These are phyloP conservation scores for Gnomoniopsis sp. DNA, from an alignment of 2,329 filamentous ascomycete genomes.

Conservation along the genomic window DNA sequence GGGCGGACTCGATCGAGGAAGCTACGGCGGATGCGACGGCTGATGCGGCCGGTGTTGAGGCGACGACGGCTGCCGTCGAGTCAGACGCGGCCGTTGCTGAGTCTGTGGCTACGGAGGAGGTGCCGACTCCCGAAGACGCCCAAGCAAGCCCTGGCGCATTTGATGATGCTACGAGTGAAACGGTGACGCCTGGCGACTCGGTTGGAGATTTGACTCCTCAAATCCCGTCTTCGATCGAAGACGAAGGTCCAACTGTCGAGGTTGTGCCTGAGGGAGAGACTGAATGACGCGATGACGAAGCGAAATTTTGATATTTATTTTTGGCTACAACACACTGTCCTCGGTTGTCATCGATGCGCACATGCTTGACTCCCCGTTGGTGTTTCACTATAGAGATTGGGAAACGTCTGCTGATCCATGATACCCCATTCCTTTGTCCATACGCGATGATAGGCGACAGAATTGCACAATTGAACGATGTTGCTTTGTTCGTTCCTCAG, in stretches of 20 bases:
- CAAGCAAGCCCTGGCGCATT: not conserved
- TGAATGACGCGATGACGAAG: not conserved
- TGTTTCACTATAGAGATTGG: not conserved
- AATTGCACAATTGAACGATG: conserved; percentile 2
- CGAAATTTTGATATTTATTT: not conserved
- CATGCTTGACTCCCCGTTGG: not conserved
- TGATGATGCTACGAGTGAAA: not conserved
- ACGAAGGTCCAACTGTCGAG: not conserved
- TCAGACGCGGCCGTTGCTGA: not conserved
- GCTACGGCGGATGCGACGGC: not conserved
- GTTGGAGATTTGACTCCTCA: not conserved
- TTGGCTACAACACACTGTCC: not conserved
- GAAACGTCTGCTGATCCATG: conserved; percentile 9
- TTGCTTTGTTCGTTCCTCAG: not conserved
- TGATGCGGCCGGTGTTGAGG: not conserved
- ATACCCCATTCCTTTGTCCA: conserved; percentile 15
- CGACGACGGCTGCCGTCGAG: not conserved
- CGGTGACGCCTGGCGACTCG: conserved; percentile 1
- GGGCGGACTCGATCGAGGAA: not conserved
- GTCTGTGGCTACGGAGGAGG: not conserved
- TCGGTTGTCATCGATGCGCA: not conserved
- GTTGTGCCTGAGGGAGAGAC: not conserved
- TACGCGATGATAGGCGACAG: conserved; percentile 8
- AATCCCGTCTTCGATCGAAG: not conserved
- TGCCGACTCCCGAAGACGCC: not conserved